Conservation (phyloP, 2,329 filamentous ascomycete genomes). For the Metarhizium anisopliae region DNA sequence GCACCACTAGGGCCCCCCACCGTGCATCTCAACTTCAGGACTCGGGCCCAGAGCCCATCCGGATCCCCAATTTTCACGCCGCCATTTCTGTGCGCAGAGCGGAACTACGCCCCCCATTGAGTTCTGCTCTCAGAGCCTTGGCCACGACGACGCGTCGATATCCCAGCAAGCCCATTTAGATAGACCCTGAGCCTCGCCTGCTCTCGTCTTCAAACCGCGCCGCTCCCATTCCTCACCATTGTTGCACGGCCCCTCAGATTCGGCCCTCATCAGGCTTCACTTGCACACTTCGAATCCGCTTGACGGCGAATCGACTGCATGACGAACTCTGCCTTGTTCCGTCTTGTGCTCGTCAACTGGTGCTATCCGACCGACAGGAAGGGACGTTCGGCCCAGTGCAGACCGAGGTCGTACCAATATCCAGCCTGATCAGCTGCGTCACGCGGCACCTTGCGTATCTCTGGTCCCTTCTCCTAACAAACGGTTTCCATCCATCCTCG, state of each 20-base stretch:
- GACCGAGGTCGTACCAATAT: not conserved
- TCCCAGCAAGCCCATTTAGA: not conserved
- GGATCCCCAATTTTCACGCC: not conserved
- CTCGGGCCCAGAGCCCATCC: not conserved
- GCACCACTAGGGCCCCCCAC: not conserved
- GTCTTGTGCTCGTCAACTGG: not conserved
- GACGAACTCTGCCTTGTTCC: not conserved
- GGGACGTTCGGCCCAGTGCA: not conserved
- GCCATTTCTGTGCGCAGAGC: not conserved
- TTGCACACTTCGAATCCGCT: not conserved
- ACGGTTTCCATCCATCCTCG: not conserved
- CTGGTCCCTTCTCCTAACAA: not conserved
- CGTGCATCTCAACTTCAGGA: not conserved
- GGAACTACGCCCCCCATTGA: not conserved
- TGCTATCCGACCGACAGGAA: not conserved
- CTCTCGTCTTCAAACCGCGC: not conserved
- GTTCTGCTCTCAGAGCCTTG: not conserved
- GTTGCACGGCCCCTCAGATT: not conserved
- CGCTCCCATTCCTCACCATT: not conserved
- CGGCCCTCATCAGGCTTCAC: not conserved
- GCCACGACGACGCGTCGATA: too few species aligned
- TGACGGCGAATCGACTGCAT: not conserved
- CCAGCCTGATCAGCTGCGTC: not conserved
- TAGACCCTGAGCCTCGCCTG: constrained; percentile 3
- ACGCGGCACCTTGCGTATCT: not conserved